Evolutionary conservation across 176 grass and related monocot species (phyloP).

Genomic region (Eragrostis curvula): DNA sequence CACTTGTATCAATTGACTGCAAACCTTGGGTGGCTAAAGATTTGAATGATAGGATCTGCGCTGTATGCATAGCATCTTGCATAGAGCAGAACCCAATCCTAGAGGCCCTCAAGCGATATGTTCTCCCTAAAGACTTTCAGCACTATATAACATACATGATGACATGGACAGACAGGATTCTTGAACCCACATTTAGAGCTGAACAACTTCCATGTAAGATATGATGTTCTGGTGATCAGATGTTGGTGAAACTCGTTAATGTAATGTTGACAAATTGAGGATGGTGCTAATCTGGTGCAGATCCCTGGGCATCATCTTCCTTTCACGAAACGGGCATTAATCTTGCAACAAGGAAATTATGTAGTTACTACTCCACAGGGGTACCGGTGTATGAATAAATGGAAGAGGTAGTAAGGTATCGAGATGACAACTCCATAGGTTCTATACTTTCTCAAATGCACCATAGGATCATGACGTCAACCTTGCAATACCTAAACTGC

Average conservation of each 20-base stretch:
- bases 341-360: background rate
- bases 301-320: no score
- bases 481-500: background rate
- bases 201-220: background rate
- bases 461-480: background rate
- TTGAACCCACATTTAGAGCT: background rate
- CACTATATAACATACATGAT: background rate
- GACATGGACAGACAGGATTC: background rate
- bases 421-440: background rate
- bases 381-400: background rate
- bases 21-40: background rate
- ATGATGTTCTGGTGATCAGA: background rate
- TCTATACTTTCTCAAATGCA: background rate
- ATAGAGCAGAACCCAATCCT: background rate
- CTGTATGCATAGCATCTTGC: background rate
- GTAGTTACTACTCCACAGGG: background rate
- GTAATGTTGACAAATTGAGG: background rate
- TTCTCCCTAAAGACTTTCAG: background rate
- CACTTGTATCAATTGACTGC: background rate
- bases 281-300: background rate
- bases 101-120: background rate
- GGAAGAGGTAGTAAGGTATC: background rate
- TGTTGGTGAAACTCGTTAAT: background rate
- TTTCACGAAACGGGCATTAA: background rate
- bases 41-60: background rate